Conservation (phyloP, 1,139 yeast genomes). For the Magnusiomyces magnusii region DNA sequence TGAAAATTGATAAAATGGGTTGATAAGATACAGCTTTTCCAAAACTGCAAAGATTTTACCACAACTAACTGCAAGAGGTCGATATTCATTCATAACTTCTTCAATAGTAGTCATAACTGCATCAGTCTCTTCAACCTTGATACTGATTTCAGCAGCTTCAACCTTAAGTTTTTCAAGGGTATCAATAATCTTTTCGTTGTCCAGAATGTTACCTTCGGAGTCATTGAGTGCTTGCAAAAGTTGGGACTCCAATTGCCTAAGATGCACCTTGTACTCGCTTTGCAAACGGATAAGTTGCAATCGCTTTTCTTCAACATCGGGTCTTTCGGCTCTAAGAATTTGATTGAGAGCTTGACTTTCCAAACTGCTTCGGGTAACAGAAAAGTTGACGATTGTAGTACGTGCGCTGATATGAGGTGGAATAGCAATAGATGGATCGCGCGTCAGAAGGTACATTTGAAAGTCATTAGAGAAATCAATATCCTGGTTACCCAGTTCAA, state of each 20-base stretch:
- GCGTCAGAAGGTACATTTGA: constrained; percentile 52
- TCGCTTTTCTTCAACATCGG: constrained; percentile 60
- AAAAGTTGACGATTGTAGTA: constrained; percentile 58
- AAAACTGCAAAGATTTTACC: constrained; percentile 45
- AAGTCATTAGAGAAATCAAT: constrained; percentile 65
- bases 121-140: constrained; percentile 48
- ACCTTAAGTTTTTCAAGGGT: constrained; percentile 58
- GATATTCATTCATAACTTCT: constrained; percentile 40
- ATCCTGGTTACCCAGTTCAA: constrained; percentile 53
- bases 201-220: constrained; percentile 57
- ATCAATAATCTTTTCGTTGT: constrained; percentile 51
- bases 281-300: constrained; percentile 46
- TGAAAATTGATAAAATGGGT: constrained; percentile 53
- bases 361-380: constrained; percentile 59
- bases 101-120: constrained; percentile 49
- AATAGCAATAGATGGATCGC: constrained; percentile 45
- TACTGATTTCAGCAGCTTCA: constrained; percentile 51
- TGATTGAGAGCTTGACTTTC: constrained; percentile 56
- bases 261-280: constrained; percentile 49
- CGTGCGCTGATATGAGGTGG: constrained; percentile 55
- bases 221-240: constrained; percentile 52
- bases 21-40: constrained; percentile 39
- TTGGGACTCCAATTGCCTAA: constrained; percentile 53
- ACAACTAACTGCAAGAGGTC: constrained; percentile 49
- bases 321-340: constrained; percentile 49